phyloP scores from a whole-genome alignment of 208 protist genomes.

The Acanthamoeba triangularis region DNA sequence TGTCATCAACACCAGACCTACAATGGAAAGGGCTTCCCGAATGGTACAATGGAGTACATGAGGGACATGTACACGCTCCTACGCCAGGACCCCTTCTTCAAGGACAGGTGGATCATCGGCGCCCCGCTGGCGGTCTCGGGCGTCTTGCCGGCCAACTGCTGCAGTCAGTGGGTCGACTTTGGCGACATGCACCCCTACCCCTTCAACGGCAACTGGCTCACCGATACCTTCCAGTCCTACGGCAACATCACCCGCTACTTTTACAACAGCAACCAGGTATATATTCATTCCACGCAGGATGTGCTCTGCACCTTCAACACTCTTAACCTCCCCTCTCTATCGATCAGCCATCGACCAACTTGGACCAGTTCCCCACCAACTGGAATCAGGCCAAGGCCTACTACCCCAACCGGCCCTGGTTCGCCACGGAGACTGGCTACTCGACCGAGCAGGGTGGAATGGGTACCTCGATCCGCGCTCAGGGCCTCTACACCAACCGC shows the following conservation, averaged over 20 bases:
- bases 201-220: not conserved
- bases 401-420: not conserved
- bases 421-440: not conserved
- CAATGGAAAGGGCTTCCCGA: constrained; percentile 15
- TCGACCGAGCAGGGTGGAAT: not conserved
- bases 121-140: not conserved
- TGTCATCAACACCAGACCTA: not conserved
- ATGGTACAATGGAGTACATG: not conserved
- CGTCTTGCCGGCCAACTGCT: not conserved
- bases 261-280: constrained; percentile 33
- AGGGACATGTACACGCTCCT: not conserved
- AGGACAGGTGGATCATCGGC: not conserved
- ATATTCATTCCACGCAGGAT: no score
- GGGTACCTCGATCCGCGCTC: not conserved
- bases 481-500: constrained; percentile 19
- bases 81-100: not conserved
- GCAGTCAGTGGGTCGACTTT: constrained; percentile 14
- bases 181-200: constrained; percentile 6
- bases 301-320: not conserved
- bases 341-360: not conserved
- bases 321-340: not conserved
- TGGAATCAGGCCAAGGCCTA: not conserved
- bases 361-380: not conserved
- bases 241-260: constrained; percentile 11
- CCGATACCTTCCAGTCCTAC: not conserved